Evolutionary conservation across 2,329 filamentous ascomycete genomes (phyloP).

Genomic region (Fusarium irregulare): DNA sequence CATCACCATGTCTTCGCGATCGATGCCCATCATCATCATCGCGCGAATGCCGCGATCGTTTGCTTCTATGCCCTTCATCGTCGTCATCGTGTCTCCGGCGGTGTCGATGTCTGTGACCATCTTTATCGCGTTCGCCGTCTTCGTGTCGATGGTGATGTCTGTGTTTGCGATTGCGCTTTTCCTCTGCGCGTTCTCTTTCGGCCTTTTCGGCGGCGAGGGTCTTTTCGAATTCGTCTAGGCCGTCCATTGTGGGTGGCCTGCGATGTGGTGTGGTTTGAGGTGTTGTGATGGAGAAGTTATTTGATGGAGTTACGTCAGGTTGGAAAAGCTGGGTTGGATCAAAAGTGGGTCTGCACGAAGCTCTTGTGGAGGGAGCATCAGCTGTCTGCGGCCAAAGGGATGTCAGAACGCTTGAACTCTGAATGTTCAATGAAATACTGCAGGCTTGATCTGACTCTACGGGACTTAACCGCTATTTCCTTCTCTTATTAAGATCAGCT

Average conservation of each 20-base stretch:
- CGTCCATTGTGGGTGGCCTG: constrained; percentile 56
- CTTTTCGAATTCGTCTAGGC: constrained; percentile 81
- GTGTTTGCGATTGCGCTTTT: constrained; percentile 57
- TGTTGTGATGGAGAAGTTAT: background rate
- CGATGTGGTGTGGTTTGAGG: background rate
- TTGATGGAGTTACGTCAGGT: constrained; percentile 32
- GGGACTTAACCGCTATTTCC: too few relatives aligned
- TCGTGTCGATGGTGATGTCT: constrained; percentile 60
- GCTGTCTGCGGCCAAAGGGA: rapidly evolving
- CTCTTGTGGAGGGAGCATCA: background rate
- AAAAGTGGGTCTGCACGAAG: constrained; percentile 13
- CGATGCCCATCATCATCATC: constrained; percentile 58
- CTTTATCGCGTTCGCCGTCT: constrained; percentile 39
- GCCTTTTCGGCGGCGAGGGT: constrained; percentile 74
- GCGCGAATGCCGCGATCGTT: constrained; percentile 47
- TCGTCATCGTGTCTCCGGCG: constrained; percentile 46
- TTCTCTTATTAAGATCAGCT: background rate
- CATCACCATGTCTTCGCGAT: constrained; percentile 49
- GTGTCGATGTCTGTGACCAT: constrained; percentile 35
- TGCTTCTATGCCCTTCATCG: constrained; percentile 48
- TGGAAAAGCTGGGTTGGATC: constrained; percentile 18
- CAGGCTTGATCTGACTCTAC: too few relatives aligned
- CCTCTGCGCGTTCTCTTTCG: constrained; percentile 60
- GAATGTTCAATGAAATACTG: too few relatives aligned
- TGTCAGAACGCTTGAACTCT: background rate